phyloP scores from a whole-genome alignment of 225 moss, liverwort and hornwort genomes.

The Lunularia cruciata region DNA sequence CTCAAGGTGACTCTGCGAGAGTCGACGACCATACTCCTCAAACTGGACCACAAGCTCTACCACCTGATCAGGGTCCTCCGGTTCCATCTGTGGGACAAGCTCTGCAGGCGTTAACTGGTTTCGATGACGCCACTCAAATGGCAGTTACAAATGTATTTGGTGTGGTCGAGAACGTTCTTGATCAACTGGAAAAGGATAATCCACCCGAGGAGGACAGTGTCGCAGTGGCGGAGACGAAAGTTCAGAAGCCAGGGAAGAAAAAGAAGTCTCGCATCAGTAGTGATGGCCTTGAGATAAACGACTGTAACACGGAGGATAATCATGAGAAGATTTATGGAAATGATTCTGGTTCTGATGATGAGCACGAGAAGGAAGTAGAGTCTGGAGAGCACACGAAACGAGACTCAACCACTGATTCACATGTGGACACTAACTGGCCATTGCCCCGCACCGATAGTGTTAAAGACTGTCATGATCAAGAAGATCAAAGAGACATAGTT shows the following conservation, averaged over 20 bases:
- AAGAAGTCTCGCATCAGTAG: not conserved
- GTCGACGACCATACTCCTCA: conserved; percentile 19
- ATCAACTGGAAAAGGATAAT: conserved; percentile 65
- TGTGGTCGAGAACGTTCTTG: conserved; percentile 77
- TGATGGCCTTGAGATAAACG: not conserved
- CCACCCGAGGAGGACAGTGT: not conserved
- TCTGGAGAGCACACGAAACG: not conserved
- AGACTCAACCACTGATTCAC: not conserved
- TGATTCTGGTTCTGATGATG: conserved; percentile 2
- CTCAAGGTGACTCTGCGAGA: conserved; percentile 23
- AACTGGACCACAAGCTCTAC: conserved; percentile 17
- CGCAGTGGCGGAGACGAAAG: not conserved
- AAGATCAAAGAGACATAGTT: not conserved
- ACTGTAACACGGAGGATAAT: not conserved
- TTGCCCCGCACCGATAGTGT: not conserved
- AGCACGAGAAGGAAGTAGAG: conserved; percentile 1
- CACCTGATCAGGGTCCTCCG: not conserved
- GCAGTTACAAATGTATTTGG: conserved; percentile 99
- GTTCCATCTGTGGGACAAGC: conserved; percentile 47
- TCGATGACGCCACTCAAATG: conserved; percentile 98
- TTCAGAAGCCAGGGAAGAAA: not conserved
- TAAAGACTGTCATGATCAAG: not conserved
- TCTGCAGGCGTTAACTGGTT: conserved; percentile 71
- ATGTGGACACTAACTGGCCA: not conserved
- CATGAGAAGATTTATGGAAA: not conserved